Conservation (phyloP, 768 basidiomycete species). For the Terana coerulea region DNA sequence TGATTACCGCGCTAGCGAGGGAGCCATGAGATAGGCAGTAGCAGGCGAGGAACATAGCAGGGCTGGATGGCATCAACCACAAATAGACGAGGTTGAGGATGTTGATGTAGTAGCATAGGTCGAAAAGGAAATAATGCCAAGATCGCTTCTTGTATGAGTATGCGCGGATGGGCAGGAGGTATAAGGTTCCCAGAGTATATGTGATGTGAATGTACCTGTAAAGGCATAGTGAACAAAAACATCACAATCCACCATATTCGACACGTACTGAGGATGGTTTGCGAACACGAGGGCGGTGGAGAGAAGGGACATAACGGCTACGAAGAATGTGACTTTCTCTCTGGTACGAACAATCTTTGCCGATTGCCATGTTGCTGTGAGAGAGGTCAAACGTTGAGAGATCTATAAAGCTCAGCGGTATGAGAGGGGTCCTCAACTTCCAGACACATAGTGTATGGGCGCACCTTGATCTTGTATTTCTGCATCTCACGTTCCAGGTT, state of each 20-base stretch:
- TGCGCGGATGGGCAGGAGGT: conserved; percentile 77
- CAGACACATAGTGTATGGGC: not conserved
- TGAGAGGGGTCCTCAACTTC: not conserved
- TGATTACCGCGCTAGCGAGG: conserved; percentile 91
- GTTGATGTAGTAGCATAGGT: conserved; percentile 91
- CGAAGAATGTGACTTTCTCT: conserved; percentile 88
- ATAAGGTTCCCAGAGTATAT: conserved; percentile 75
- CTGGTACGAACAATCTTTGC: conserved; percentile 81
- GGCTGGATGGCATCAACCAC: conserved; percentile 80
- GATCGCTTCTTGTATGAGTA: conserved; percentile 89
- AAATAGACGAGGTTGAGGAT: conserved; percentile 89
- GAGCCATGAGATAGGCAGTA: conserved; percentile 91
- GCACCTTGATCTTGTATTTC: conserved; percentile 83
- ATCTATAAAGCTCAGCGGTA: conserved; percentile 45
- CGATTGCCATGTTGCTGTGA: conserved; percentile 90
- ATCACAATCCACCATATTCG: no score
- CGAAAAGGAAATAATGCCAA: conserved; percentile 95
- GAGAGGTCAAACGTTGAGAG: conserved; percentile 68
- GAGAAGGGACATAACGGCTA: conserved; percentile 88
- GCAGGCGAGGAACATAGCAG: conserved; percentile 83
- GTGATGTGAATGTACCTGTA: conserved; percentile 82
- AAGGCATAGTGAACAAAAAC: conserved; percentile 4
- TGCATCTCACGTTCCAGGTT: conserved; percentile 84
- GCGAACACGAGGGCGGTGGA: conserved; percentile 84
- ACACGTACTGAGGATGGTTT: conserved; percentile 76